These are phyloP conservation scores for Brassica balearica DNA, from an alignment of 441 rosid genomes.

Conservation along the genomic window DNA sequence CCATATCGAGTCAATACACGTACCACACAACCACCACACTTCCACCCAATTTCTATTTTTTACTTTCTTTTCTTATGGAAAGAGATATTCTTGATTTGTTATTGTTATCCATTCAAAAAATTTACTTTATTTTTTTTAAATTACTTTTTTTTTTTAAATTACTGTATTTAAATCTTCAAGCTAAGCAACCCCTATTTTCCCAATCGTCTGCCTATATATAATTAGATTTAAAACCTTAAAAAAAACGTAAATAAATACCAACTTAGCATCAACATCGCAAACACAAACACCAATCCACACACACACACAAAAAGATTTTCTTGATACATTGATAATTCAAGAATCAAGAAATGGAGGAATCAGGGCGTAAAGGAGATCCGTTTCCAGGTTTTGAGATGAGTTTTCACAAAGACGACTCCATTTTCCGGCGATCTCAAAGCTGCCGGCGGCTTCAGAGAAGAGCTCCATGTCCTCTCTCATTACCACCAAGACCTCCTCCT, in stretches of 20 bases:
- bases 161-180: conserved; percentile 21
- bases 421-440: conserved; percentile 57
- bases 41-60: conserved; percentile 20
- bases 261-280: conserved; percentile 19
- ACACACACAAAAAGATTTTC: conserved; percentile 9
- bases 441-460: conserved; percentile 58
- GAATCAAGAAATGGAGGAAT: conserved; percentile 51
- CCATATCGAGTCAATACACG: conserved; percentile 39
- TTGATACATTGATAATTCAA: conserved; percentile 7
- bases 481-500: conserved; percentile 52
- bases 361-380: conserved; percentile 44
- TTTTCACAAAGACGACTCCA: conserved; percentile 57
- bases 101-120: conserved; percentile 22
- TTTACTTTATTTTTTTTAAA: neutral
- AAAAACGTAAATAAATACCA: neutral
- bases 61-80: neutral
- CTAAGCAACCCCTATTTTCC: conserved; percentile 35
- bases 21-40: conserved; percentile 36
- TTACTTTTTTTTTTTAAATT: neutral
- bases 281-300: conserved; percentile 17
- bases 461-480: conserved; percentile 67
- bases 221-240: conserved; percentile 6
- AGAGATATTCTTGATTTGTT: conserved; percentile 7
- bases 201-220: neutral
- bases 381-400: conserved; percentile 70